These are phyloP conservation scores for Casuarina cunninghamiana DNA, from an alignment of 306 rosid species.

Conservation along the genomic window DNA sequence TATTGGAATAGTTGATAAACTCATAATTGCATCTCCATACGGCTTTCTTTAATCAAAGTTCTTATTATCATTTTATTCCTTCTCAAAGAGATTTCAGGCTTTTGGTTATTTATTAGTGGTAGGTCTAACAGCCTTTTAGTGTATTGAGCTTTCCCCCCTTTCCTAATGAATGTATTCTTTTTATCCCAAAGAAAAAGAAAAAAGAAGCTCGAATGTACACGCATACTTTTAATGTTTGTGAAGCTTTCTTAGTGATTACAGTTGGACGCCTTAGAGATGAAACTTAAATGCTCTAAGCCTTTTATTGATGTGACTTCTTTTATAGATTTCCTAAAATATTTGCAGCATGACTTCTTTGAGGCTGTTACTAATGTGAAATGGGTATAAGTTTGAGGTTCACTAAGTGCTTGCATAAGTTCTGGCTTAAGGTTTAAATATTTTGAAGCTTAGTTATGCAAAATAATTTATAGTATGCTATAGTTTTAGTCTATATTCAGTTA, in stretches of 20 bases:
- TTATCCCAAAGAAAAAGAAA: neutral
- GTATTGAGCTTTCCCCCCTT: neutral
- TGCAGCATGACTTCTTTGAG: neutral
- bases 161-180: neutral
- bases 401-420: constrained; percentile 23
- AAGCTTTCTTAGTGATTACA: neutral
- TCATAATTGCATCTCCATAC: constrained; percentile 3
- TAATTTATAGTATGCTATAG: neutral
- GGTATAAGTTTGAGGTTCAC: constrained; percentile 20
- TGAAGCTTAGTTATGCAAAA: constrained; percentile 19
- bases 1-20: neutral
- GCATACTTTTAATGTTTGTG: neutral
- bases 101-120: neutral
- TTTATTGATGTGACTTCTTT: neutral
- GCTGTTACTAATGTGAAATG: neutral
- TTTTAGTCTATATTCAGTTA: constrained; percentile 21
- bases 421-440: constrained; percentile 20
- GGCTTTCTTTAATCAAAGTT: constrained; percentile 10
- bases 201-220: neutral
- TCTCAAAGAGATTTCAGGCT: neutral
- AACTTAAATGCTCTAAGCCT: neutral
- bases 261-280: neutral
- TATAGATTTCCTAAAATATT: constrained; percentile 11
- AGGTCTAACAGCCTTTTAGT: neutral
- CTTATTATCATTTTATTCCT: neutral